Percentiles rank a stretch among this genome's conserved stretches.
phyloP scores from a whole-genome alignment of 306 rosid species.

The Myrica gale region DNA sequence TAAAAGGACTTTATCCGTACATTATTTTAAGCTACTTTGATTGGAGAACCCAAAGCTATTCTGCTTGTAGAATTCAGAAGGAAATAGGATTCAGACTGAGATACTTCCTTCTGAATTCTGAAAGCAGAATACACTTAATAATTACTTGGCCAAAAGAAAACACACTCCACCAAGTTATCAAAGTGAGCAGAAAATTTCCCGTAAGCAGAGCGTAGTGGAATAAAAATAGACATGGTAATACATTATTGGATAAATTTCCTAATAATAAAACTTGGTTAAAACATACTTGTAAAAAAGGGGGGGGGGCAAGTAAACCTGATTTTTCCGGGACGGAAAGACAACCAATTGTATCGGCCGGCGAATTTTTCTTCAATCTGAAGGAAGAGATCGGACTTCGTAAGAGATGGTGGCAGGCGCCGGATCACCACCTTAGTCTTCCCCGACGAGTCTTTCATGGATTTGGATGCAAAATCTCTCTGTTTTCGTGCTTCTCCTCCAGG shows the following conservation, averaged over 20 bases:
- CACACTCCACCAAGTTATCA: too few species aligned
- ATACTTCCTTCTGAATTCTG: too few species aligned
- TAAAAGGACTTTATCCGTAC: background rate
- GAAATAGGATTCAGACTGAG: background rate
- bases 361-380: constrained; percentile 65
- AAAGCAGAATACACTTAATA: too few species aligned
- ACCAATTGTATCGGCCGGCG: constrained; percentile 65
- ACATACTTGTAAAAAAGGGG: background rate
- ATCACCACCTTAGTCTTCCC: constrained; percentile 78
- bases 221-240: background rate
- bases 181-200: background rate
- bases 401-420: constrained; percentile 90
- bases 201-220: background rate
- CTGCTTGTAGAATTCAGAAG: background rate
- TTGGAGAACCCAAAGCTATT: background rate
- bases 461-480: background rate
- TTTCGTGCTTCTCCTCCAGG: background rate
- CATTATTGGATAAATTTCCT: background rate
- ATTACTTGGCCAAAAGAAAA: too few species aligned
- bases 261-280: too few species aligned
- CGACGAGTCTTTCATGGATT: constrained; percentile 61
- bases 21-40: background rate
- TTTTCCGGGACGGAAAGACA: constrained; percentile 72
- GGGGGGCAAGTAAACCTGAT: constrained; percentile 38
- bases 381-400: constrained; percentile 74